phyloP scores from a whole-genome alignment of 169 alveolate genomes.

The Cardiosporidium cionae region DNA sequence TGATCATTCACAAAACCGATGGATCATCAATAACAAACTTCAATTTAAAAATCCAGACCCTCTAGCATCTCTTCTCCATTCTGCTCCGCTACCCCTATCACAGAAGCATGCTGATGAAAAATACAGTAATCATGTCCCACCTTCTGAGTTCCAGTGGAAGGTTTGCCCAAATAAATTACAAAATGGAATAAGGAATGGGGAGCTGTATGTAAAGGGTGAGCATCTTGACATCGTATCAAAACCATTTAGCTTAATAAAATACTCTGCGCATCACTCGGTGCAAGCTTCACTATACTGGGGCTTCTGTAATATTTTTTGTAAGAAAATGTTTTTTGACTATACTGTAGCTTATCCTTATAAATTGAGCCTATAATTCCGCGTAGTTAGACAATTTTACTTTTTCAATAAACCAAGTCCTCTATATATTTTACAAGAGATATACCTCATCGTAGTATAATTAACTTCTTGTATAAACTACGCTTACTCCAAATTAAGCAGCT shows the following conservation, averaged over 20 bases:
- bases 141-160: background rate
- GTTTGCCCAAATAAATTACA: background rate
- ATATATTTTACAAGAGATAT: too few relatives aligned
- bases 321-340: too few relatives aligned
- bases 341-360: too few relatives aligned
- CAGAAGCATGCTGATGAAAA: background rate
- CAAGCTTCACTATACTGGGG: too few relatives aligned
- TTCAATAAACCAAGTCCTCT: too few relatives aligned
- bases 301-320: too few relatives aligned
- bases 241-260: background rate
- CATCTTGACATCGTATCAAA: background rate
- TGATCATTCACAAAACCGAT: background rate
- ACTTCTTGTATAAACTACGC: too few relatives aligned
- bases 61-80: background rate
- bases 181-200: background rate
- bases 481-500: too few relatives aligned
- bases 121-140: background rate
- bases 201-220: background rate
- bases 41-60: background rate
- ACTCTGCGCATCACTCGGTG: background rate
- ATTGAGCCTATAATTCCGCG: too few relatives aligned
- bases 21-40: background rate
- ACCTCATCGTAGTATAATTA: too few relatives aligned
- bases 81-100: background rate
- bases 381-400: too few relatives aligned